These are phyloP conservation scores for Saussurea involucrata DNA, from an alignment of 129 eudicot species.

Conservation along the genomic window DNA sequence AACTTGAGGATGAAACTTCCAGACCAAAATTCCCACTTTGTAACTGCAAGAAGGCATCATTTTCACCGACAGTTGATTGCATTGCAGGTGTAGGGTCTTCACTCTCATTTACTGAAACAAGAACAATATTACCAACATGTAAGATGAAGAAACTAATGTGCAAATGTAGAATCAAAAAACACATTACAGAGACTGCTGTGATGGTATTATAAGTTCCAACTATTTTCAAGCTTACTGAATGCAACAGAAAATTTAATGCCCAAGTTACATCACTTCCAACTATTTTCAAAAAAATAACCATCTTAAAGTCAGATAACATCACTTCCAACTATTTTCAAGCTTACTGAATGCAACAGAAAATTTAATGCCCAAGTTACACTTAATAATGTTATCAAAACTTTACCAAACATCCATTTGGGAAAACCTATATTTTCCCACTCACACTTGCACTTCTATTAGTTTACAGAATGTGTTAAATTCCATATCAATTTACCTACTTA, in stretches of 20 bases:
- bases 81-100: slow-evolving; percentile 36
- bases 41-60: slow-evolving; percentile 33
- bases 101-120: slow-evolving; percentile 23
- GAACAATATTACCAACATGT: not conserved
- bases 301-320: not conserved
- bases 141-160: not conserved
- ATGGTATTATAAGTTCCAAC: not conserved
- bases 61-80: slow-evolving; percentile 30
- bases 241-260: not conserved
- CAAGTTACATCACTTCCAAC: not conserved
- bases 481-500: not conserved
- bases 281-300: not conserved
- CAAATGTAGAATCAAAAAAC: not conserved
- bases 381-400: too few species aligned
- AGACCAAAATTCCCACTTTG: slow-evolving; percentile 42
- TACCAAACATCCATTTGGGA: not conserved
- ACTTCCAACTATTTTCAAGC: too few species aligned
- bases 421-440: not conserved
- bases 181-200: not conserved
- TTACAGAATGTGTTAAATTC: not conserved
- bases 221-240: too few species aligned
- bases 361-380: not conserved
- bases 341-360: too few species aligned
- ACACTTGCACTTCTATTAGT: not conserved
- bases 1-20: slow-evolving; percentile 48